These are phyloP conservation scores for Hemileia vastatrix DNA, from an alignment of 1,284 basidiomycete genomes.

Conservation along the genomic window DNA sequence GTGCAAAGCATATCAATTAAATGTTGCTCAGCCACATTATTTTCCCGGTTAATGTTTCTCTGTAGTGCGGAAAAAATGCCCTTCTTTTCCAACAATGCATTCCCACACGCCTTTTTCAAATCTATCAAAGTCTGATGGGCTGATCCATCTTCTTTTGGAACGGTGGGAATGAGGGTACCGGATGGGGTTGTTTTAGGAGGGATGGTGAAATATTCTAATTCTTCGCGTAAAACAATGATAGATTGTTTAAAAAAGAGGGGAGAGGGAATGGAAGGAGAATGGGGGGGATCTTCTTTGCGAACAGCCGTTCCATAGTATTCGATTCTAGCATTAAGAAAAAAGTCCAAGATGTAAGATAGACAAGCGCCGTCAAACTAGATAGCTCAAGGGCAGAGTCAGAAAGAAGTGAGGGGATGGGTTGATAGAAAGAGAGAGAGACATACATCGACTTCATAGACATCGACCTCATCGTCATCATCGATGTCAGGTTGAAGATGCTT, in stretches of 20 bases:
- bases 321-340: constrained; percentile 78
- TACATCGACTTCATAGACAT: constrained; percentile 20
- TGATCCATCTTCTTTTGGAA: constrained; percentile 64
- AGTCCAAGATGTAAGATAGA: constrained; percentile 81
- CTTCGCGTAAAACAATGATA: constrained; percentile 94
- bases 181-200: constrained; percentile 55
- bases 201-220: constrained; percentile 96
- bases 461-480: constrained; percentile 25
- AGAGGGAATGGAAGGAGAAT: constrained; percentile 53
- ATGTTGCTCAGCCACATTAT: constrained; percentile 97
- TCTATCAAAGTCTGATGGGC: constrained; percentile 65
- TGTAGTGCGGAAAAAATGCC: constrained; percentile 97
- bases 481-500: no score
- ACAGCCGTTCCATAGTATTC: constrained; percentile 80
- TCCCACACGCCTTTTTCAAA: constrained; percentile 72
- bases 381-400: background rate
- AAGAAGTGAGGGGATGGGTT: background rate
- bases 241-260: constrained; percentile 92
- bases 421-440: background rate
- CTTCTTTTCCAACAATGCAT: constrained; percentile 73
- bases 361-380: constrained; percentile 89
- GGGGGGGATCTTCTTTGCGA: constrained; percentile 50
- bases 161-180: constrained; percentile 29
- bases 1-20: constrained; percentile 99
- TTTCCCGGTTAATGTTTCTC: constrained; percentile 98